phyloP scores from a whole-genome alignment of 2,329 filamentous ascomycete genomes.

The Calonectria pseudoreteaudii region DNA sequence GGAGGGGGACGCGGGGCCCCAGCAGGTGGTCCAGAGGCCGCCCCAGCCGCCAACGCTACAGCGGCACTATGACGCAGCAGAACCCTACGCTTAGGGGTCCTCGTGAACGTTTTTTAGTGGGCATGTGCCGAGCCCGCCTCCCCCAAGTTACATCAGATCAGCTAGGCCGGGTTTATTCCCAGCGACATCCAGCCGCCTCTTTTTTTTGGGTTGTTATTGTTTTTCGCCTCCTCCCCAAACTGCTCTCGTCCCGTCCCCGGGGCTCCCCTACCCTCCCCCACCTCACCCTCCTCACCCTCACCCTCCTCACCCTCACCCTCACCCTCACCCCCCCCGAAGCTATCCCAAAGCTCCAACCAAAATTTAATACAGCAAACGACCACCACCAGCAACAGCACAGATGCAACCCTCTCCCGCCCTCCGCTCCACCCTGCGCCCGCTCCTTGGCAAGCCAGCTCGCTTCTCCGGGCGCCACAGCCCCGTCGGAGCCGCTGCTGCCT shows the following conservation, averaged over 20 bases:
- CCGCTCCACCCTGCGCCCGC: slow-evolving; percentile 5
- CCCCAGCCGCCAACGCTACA: slow-evolving; percentile 16
- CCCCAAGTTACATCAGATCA: neutral
- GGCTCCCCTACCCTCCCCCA: no score
- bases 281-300: neutral
- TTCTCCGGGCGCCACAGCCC: neutral
- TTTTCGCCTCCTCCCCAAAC: neutral
- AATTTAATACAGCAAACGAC: neutral
- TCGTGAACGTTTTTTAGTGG: slow-evolving; percentile 1
- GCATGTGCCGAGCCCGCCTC: neutral
- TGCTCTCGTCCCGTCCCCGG: neutral
- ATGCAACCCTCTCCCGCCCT: slow-evolving; percentile 10
- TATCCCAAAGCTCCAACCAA: neutral
- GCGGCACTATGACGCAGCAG: slow-evolving; percentile 16
- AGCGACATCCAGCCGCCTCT: neutral
- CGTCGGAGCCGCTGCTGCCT: neutral
- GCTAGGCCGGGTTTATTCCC: neutral
- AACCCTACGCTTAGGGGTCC: neutral
- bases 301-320: neutral
- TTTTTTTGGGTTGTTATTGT: neutral
- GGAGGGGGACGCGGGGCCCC: neutral
- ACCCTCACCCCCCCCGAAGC: neutral
- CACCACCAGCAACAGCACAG: neutral
- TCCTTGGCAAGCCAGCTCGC: slow-evolving; percentile 10
- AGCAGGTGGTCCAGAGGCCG: neutral